phyloP scores from a whole-genome alignment of 2,329 filamentous ascomycete genomes.

The Pyricularia pennisetigena region DNA sequence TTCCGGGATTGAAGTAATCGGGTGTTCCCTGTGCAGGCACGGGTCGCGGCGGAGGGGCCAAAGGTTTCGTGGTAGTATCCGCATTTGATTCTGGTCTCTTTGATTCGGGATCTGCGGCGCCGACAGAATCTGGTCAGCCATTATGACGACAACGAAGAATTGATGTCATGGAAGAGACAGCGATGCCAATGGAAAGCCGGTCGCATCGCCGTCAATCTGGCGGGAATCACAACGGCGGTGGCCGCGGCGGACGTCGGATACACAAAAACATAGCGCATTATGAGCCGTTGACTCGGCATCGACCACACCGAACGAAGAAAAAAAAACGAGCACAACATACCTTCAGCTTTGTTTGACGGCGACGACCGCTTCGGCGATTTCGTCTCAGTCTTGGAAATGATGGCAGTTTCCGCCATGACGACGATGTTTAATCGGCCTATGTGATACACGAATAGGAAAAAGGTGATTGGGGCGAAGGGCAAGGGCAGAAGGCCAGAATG shows the following conservation, averaged over 20 bases:
- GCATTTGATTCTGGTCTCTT: not conserved
- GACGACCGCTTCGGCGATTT: not conserved
- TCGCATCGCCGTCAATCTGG: not conserved
- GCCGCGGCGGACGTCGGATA: not conserved
- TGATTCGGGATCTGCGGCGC: not conserved
- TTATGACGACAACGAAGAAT: not conserved
- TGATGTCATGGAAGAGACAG: not conserved
- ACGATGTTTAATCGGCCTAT: not conserved
- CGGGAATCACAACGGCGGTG: not conserved
- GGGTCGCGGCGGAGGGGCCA: slow-evolving; percentile 62
- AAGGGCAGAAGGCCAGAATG: not conserved
- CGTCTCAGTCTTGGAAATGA: not conserved
- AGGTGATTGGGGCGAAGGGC: not conserved
- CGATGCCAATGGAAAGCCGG: not conserved
- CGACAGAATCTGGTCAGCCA: not conserved
- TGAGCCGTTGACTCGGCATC: not conserved
- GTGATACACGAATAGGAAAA: not conserved
- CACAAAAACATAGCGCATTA: not conserved
- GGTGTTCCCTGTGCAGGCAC: slow-evolving; percentile 33
- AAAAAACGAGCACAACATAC: not conserved
- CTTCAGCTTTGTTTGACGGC: not conserved
- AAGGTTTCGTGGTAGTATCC: slow-evolving; percentile 41
- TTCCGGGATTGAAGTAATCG: slow-evolving; percentile 59
- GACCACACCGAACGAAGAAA: not conserved
- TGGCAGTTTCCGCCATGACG: not conserved